Evolutionary conservation across 2,329 filamentous ascomycete genomes (phyloP).

Genomic region (Fusarium pseudonygamai): DNA sequence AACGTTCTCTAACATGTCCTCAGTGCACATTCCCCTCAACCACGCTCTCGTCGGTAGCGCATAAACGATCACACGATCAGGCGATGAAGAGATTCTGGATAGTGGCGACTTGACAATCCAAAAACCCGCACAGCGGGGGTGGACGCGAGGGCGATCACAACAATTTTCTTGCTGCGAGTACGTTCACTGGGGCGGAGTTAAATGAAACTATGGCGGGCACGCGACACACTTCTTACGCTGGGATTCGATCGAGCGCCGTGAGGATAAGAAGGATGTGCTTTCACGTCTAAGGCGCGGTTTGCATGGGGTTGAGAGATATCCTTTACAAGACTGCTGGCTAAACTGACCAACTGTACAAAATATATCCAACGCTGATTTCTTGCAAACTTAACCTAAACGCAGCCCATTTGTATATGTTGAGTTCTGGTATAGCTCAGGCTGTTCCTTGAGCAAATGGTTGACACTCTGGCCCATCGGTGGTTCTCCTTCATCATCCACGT

Average conservation of each 20-base stretch:
- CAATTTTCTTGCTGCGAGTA: slow-evolving; percentile 39
- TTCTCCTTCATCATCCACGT: slow-evolving; percentile 70
- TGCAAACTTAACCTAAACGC: slow-evolving; percentile 26
- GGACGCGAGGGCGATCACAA: slow-evolving; percentile 27
- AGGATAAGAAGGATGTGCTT: slow-evolving; percentile 23
- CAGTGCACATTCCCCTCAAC: slow-evolving; percentile 76
- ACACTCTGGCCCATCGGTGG: slow-evolving; percentile 65
- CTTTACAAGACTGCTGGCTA: slow-evolving; percentile 2
- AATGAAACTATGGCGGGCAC: slow-evolving; percentile 41
- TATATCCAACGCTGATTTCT: slow-evolving; percentile 37
- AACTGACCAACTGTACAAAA: slow-evolving; percentile 40
- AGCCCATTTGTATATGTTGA: slow-evolving; percentile 31
- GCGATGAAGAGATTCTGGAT: slow-evolving; percentile 20
- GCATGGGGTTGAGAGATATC: slow-evolving; percentile 14
- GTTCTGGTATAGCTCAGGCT: slow-evolving; percentile 40
- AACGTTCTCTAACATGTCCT: slow-evolving; percentile 12
- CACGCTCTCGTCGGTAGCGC: slow-evolving; percentile 75
- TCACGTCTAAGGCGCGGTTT: slow-evolving; percentile 13
- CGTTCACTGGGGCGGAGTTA: slow-evolving; percentile 41
- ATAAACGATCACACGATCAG: slow-evolving; percentile 54
- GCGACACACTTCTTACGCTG: slow-evolving; percentile 38
- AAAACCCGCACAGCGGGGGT: slow-evolving; percentile 18
- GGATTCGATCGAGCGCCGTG: slow-evolving; percentile 29
- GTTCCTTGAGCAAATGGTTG: slow-evolving; percentile 64
- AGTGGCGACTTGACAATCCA: slow-evolving; percentile 32